Evolutionary conservation across 352 stramenopile genomes (phyloP), one percentile per base, ranked within the genome.

Genomic region (Globisporangium uncinulatum): DNA sequence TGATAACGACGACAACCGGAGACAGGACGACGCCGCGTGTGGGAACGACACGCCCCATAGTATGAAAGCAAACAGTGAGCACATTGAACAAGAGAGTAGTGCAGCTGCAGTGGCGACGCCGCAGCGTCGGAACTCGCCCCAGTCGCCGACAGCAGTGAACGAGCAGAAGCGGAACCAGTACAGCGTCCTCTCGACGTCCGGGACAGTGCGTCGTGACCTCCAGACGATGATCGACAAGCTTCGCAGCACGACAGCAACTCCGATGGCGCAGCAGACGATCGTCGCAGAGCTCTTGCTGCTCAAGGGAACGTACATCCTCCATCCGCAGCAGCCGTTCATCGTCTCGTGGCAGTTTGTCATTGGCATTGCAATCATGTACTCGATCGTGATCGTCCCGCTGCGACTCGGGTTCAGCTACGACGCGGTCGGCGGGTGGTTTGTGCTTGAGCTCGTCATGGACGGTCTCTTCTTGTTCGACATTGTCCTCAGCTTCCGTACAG

Each of bases 381-480:
- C 86, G 47, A 94, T 96, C 52, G 78, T 97, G 50, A 70, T 94
- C 17, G 86, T 97, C 11, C 89, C 89, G 17, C 87, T 92, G 31
- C 86, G 86, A 6, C 67, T 97, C n/a, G 88, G 89, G 0, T 97
- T 96, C 57, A 65, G 89, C 47, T 73, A 76, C 15, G 71, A 87
- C 44, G 71, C 82, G 0, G 51, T 64, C 0, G 85, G 69, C 11
- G 61, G 45, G 3, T 93, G 74, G 76, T 62, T 80, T 14, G 57
- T 74, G 3, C 60, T 96, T 15, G 87, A 97, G 57, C 71, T 79
- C 19, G 62, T 76, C 0, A 89, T 95, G 37, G 89, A 97, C 59
- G 63, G 69, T 1, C 87, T 94, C 42, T 97, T 97, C 61, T 53
- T 84, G 0, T 7, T 95, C 20, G 89, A 97, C 67, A 96, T 97